Percentiles rank a stretch among this genome's conserved stretches.
These are phyloP conservation scores for Funneliformis caledonium DNA, from an alignment of 371 early-diverging fungal genomes.

Conservation along the genomic window DNA sequence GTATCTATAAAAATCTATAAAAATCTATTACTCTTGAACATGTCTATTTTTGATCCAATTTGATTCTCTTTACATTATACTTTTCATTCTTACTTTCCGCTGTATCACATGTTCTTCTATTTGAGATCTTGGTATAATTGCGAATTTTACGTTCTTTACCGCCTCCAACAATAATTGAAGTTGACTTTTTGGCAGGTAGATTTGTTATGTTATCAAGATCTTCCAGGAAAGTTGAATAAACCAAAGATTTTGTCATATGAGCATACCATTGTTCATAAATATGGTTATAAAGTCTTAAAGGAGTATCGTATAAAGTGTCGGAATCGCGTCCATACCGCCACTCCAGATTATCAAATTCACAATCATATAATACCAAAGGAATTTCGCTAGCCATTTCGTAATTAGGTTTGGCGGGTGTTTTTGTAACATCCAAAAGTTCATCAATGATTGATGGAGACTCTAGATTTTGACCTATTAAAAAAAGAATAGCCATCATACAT, in stretches of 20 bases:
- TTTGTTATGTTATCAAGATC: not conserved
- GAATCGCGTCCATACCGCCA: constrained; percentile 27
- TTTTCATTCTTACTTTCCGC: constrained; percentile 22
- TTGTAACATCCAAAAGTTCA: constrained; percentile 59
- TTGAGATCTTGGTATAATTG: constrained; percentile 7
- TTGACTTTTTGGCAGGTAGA: not conserved
- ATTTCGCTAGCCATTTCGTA: constrained; percentile 89
- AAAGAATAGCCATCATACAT: constrained; percentile 91
- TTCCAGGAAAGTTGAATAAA: constrained; percentile 7
- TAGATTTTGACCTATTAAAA: constrained; percentile 78
- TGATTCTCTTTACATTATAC: constrained; percentile 15
- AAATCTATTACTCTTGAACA: too few species aligned
- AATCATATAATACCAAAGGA: constrained; percentile 88
- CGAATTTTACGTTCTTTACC: constrained; percentile 15
- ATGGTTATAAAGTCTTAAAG: constrained; percentile 17
- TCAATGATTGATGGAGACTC: constrained; percentile 68
- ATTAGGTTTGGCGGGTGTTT: constrained; percentile 66
- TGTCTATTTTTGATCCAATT: constrained; percentile 3
- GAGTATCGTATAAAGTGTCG: not conserved
- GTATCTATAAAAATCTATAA: too few species aligned
- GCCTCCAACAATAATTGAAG: constrained; percentile 13
- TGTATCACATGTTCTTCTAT: constrained; percentile 12
- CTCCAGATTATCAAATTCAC: constrained; percentile 69
- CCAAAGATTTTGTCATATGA: constrained; percentile 24
- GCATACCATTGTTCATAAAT: constrained; percentile 34